phyloP scores from a whole-genome alignment of 2,329 filamentous ascomycete species.

The Aspergillus cejpii region DNA sequence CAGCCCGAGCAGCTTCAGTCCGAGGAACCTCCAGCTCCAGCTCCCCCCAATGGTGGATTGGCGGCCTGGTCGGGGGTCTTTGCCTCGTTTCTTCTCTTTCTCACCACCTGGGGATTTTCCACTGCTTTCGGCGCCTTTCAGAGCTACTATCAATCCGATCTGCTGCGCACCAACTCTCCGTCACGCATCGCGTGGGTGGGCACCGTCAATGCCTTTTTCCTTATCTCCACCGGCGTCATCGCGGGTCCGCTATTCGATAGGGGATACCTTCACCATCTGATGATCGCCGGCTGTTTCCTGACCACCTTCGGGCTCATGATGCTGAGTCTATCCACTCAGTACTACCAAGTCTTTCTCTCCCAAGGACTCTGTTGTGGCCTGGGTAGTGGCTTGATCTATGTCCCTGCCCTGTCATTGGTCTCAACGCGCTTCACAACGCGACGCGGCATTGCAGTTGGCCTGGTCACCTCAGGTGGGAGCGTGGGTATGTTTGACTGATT shows the following conservation, averaged over 20 bases:
- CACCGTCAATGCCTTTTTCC: slow-evolving; percentile 39
- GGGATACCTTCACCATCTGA: slow-evolving; percentile 35
- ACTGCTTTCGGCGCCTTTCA: slow-evolving; percentile 23
- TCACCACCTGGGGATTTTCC: slow-evolving; percentile 19
- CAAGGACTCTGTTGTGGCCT: slow-evolving; percentile 43
- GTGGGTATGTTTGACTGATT: slow-evolving; percentile 5
- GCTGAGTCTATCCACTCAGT: slow-evolving; percentile 37
- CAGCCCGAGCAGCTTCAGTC: neutral
- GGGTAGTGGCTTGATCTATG: slow-evolving; percentile 54
- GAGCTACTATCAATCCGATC: slow-evolving; percentile 18
- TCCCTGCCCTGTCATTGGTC: slow-evolving; percentile 52
- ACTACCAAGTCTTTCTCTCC: slow-evolving; percentile 43
- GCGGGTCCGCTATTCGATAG: slow-evolving; percentile 43
- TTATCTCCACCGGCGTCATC: slow-evolving; percentile 40
- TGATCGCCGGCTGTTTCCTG: slow-evolving; percentile 34
- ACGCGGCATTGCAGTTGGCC: slow-evolving; percentile 48
- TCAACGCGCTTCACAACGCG: slow-evolving; percentile 53
- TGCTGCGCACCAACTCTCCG: slow-evolving; percentile 19
- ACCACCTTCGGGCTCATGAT: slow-evolving; percentile 42
- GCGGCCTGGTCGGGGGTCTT: slow-evolving; percentile 18
- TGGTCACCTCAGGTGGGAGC: slow-evolving; percentile 45
- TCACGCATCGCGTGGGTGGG: slow-evolving; percentile 43
- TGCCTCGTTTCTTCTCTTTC: slow-evolving; percentile 17
- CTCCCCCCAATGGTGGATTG: slow-evolving; percentile 16
- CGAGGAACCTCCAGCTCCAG: neutral